Percentiles rank a stretch among this genome's conserved stretches.
phyloP scores from a whole-genome alignment of 257 asterid genomes.

The Vinca minor region DNA sequence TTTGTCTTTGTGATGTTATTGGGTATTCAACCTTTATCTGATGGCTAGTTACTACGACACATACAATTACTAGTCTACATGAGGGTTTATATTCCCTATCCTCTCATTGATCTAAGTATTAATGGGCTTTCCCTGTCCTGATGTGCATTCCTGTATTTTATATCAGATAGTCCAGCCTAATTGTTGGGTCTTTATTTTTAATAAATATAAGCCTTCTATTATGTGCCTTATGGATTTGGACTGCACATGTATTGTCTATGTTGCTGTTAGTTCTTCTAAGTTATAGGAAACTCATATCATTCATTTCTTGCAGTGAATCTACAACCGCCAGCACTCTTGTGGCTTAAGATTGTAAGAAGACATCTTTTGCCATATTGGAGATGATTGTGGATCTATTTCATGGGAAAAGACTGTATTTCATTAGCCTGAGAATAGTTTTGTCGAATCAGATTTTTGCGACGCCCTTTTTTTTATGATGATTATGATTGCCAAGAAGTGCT shows the following conservation, averaged over 20 bases:
- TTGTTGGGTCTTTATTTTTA: no score
- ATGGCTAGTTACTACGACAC: no score
- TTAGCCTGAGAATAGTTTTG: constrained; percentile 10
- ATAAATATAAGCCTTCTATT: no score
- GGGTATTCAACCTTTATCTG: no score
- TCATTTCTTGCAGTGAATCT: constrained; percentile 51
- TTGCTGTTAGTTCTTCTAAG: neutral
- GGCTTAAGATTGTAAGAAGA: constrained; percentile 25
- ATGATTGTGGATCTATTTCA: neutral
- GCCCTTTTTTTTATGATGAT: constrained; percentile 3
- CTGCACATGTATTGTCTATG: neutral
- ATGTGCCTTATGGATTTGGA: neutral
- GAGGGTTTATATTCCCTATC: no score
- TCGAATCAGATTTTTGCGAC: constrained; percentile 12
- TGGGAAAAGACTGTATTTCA: neutral
- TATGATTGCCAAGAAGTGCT: neutral
- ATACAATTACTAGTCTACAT: no score
- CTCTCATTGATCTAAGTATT: no score
- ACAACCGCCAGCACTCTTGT: constrained; percentile 88
- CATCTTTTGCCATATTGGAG: neutral
- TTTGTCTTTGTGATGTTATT: neutral
- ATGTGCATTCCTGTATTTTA: no score
- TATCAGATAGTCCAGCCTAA: no score
- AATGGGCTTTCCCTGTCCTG: no score
- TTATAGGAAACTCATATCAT: neutral